Evolutionary conservation across 108 stramenopile genomes (phyloP).

Genomic region (Schizochytrium sp.): DNA sequence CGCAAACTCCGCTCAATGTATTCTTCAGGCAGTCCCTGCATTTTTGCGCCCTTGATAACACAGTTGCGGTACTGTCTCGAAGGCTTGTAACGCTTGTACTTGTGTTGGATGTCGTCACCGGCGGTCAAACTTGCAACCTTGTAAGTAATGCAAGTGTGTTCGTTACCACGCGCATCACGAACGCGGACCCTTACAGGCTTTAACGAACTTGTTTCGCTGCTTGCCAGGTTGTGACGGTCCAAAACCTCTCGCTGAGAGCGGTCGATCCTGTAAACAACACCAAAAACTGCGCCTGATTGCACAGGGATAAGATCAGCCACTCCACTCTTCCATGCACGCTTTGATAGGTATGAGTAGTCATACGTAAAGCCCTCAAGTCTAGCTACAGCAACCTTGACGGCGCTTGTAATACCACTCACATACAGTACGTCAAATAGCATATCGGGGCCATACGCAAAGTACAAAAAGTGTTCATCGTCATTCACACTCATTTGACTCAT

Average conservation of each 20-base stretch:
- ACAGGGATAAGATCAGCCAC: constrained; percentile 2
- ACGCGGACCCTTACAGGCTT: background rate
- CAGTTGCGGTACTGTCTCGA: constrained; percentile 57
- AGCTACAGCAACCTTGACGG: constrained; percentile 30
- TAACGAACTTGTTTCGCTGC: background rate
- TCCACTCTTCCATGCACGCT: constrained; percentile 37
- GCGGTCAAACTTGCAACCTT: background rate
- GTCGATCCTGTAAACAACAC: constrained; percentile 35
- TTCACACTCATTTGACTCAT: background rate
- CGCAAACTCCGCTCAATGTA: constrained; percentile 35
- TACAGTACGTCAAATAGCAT: constrained; percentile 43
- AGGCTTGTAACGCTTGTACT: constrained; percentile 25
- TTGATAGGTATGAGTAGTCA: constrained; percentile 48
- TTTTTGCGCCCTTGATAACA: constrained; percentile 52
- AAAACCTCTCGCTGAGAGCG: constrained; percentile 23
- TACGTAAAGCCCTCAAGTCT: background rate
- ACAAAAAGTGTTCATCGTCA: constrained; percentile 52
- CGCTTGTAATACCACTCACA: constrained; percentile 48
- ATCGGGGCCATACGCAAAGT: constrained; percentile 60
- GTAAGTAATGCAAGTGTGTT: constrained; percentile 44
- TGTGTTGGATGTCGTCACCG: constrained; percentile 1
- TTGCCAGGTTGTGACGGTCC: constrained; percentile 49
- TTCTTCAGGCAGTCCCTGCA: constrained; percentile 40
- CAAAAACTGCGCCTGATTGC: background rate
- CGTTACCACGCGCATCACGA: background rate